Conservation (phyloP, 2,329 filamentous ascomycete species). For the Macrophomina pseudophaseolina region DNA sequence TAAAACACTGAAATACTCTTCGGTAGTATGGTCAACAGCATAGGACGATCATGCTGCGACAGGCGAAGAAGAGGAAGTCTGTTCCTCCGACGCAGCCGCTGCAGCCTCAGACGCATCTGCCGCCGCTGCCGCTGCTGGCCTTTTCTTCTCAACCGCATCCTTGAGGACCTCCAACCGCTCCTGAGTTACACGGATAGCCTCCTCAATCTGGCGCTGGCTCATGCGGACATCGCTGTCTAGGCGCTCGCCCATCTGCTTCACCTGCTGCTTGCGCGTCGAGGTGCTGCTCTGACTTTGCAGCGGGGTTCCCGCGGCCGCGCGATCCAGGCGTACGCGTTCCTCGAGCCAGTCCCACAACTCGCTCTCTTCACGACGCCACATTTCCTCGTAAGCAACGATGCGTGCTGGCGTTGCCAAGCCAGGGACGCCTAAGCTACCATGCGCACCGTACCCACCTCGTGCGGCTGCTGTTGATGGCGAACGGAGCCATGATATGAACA, state of each 20-base stretch:
- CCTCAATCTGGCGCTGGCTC: conserved; percentile 73
- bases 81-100: conserved; percentile 69
- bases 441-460: conserved; percentile 28
- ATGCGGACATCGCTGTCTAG: conserved; percentile 62
- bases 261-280: conserved; percentile 42
- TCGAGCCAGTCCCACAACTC: conserved; percentile 95
- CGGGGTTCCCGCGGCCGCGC: conserved; percentile 37
- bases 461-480: conserved; percentile 30
- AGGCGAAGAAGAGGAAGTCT: conserved; percentile 42
- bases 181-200: conserved; percentile 85
- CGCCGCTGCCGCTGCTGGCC: background rate
- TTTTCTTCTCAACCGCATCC: conserved; percentile 62
- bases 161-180: conserved; percentile 81
- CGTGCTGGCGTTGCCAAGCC: conserved; percentile 64
- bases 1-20: background rate
- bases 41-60: conserved; percentile 5
- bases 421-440: conserved; percentile 29
- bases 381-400: conserved; percentile 85
- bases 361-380: conserved; percentile 87
- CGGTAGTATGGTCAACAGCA: background rate
- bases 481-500: conserved; percentile 71
- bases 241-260: conserved; percentile 58
- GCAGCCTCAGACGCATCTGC: conserved; percentile 70
- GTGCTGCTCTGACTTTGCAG: conserved; percentile 9
- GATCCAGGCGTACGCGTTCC: conserved; percentile 77